Conservation (phyloP, 2,329 filamentous ascomycete species). For the Xylariaceae sp. region DNA sequence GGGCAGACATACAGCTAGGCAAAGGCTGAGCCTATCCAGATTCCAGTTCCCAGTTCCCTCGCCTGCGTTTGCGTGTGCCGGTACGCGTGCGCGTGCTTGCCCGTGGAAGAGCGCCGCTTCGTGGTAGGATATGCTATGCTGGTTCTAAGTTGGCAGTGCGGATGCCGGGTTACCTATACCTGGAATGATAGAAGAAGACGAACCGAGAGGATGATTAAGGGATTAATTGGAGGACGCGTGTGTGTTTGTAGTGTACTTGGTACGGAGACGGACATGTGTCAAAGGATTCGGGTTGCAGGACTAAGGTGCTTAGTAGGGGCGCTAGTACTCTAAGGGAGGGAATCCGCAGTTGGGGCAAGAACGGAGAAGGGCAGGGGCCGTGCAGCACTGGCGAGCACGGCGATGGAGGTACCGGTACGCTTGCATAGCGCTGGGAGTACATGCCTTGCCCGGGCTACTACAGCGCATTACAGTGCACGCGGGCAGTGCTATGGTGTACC, state of each 20-base stretch:
- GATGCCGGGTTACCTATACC: background rate
- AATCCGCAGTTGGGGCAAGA: background rate
- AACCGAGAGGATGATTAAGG: background rate
- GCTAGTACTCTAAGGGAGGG: background rate
- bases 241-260: background rate
- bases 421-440: too few relatives aligned
- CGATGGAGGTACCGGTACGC: too few relatives aligned
- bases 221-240: background rate
- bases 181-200: background rate
- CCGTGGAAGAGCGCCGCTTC: too few relatives aligned
- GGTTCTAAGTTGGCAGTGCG: too few relatives aligned
- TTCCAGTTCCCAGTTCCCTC: background rate
- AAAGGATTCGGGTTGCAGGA: background rate
- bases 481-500: too few relatives aligned
- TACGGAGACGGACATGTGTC: background rate
- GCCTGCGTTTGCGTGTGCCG: background rate
- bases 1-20: background rate
- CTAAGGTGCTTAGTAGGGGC: background rate
- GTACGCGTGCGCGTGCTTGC: background rate
- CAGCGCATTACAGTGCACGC: too few relatives aligned
- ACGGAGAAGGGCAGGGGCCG: background rate
- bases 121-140: too few relatives aligned
- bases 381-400: too few relatives aligned
- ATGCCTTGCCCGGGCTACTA: too few relatives aligned
- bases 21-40: background rate